phyloP scores from a whole-genome alignment of 2,329 filamentous ascomycete genomes.

The Leptographium procerum region DNA sequence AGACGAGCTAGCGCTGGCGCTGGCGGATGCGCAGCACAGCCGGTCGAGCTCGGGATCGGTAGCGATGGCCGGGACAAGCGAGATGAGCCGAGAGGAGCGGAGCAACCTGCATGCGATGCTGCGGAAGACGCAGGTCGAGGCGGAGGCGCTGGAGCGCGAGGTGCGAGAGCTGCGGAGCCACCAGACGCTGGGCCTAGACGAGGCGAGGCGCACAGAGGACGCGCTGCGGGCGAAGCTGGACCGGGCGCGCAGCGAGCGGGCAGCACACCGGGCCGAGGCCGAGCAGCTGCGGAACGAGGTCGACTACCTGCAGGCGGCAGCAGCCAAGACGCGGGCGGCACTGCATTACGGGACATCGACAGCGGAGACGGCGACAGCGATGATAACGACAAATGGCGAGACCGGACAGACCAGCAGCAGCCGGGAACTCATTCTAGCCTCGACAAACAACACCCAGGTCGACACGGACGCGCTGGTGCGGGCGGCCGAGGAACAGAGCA shows the following conservation, averaged over 20 bases:
- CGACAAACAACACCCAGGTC: constrained; percentile 15
- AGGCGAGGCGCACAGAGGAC: constrained; percentile 42
- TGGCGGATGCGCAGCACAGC: constrained; percentile 20
- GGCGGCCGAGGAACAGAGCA: constrained; percentile 50
- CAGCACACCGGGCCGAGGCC: constrained; percentile 39
- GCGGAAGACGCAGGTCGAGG: constrained; percentile 50
- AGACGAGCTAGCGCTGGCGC: constrained; percentile 23
- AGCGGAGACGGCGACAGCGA: neutral
- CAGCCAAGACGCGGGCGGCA: constrained; percentile 23
- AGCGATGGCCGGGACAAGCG: constrained; percentile 16
- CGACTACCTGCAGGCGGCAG: constrained; percentile 31
- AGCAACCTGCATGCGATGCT: constrained; percentile 49
- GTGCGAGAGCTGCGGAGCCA: constrained; percentile 45
- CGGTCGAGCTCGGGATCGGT: neutral
- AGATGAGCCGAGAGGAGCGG: constrained; percentile 40
- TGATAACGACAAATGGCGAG: neutral
- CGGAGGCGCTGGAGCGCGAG: constrained; percentile 61
- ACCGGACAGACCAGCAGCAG: no score
- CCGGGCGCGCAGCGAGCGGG: constrained; percentile 54
- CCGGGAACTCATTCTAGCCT: constrained; percentile 8
- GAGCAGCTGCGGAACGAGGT: constrained; percentile 44
- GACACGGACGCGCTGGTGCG: constrained; percentile 49
- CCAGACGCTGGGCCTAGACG: constrained; percentile 52
- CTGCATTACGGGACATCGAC: constrained; percentile 10
- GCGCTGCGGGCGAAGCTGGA: constrained; percentile 57